These are phyloP conservation scores for Scheffersomyces cryptocercus DNA, from an alignment of 1,139 yeast genomes.

Conservation along the genomic window DNA sequence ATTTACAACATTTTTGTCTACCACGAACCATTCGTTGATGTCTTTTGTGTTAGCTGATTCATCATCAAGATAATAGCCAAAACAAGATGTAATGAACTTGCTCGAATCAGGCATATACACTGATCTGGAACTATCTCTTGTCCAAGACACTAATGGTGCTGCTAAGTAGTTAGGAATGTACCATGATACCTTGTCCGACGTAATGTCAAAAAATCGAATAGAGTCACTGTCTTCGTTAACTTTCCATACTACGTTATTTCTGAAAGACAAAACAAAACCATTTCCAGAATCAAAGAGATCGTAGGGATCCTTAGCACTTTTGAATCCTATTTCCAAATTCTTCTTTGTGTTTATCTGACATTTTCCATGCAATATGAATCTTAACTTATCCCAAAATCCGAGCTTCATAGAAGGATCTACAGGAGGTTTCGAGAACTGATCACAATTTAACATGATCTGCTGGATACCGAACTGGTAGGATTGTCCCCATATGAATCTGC, in stretches of 20 bases:
- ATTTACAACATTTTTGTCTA: slow-evolving; percentile 57
- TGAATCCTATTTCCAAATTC: slow-evolving; percentile 55
- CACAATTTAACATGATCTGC: slow-evolving; percentile 76
- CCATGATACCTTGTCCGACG: slow-evolving; percentile 40
- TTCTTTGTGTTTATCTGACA: slow-evolving; percentile 34
- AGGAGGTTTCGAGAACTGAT: slow-evolving; percentile 80
- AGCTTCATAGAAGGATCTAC: slow-evolving; percentile 61
- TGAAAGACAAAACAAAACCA: slow-evolving; percentile 44
- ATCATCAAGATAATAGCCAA: slow-evolving; percentile 42
- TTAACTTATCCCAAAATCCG: slow-evolving; percentile 62
- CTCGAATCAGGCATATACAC: slow-evolving; percentile 47
- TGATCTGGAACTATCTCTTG: slow-evolving; percentile 45
- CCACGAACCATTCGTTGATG: slow-evolving; percentile 15
- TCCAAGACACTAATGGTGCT: slow-evolving; percentile 62
- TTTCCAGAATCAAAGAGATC: slow-evolving; percentile 38
- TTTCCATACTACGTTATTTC: slow-evolving; percentile 40
- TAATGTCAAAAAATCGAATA: slow-evolving; percentile 35
- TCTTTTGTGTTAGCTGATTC: slow-evolving; percentile 6
- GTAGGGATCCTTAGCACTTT: slow-evolving; percentile 50
- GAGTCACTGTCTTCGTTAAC: slow-evolving; percentile 45
- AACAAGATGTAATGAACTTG: slow-evolving; percentile 47
- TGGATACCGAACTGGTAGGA: slow-evolving; percentile 84
- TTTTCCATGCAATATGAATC: slow-evolving; percentile 50
- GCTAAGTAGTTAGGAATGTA: slow-evolving; percentile 64
- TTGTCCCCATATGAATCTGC: slow-evolving; percentile 83